Percentiles rank a stretch among this genome's conserved stretches.
These are phyloP conservation scores for Colletotrichum horii DNA, from an alignment of 2,329 filamentous ascomycete genomes.

Conservation along the genomic window DNA sequence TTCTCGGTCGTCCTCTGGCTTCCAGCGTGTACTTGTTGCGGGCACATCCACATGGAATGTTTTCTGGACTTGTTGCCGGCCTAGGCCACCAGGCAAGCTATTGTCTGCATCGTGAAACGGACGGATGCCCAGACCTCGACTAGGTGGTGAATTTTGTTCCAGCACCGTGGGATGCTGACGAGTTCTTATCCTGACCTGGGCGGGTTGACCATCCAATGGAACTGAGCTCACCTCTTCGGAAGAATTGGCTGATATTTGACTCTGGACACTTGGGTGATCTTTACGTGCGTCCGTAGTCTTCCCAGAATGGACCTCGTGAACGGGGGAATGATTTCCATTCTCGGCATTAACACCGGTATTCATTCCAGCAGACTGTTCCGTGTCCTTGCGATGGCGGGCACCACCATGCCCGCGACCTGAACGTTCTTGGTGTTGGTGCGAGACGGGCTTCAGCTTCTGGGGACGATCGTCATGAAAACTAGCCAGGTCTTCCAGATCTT, in stretches of 20 bases:
- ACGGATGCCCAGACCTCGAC: neutral
- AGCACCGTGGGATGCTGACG: neutral
- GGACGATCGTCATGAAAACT: neutral
- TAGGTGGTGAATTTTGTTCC: neutral
- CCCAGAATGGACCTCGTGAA: neutral
- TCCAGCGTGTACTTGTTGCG: neutral
- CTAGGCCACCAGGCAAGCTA: neutral
- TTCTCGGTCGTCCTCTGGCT: neutral
- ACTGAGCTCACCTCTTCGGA: neutral
- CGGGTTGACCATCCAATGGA: neutral
- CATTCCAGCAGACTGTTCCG: neutral
- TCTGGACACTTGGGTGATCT: neutral
- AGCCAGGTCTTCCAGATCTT: neutral
- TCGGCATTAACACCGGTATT: neutral
- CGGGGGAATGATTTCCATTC: neutral
- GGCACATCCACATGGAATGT: neutral
- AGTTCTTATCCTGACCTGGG: neutral
- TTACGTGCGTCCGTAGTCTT: neutral
- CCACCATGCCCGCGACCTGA: neutral
- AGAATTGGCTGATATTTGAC: neutral
- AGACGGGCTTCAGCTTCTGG: neutral
- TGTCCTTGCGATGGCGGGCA: neutral
- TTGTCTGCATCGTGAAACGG: conserved; percentile 6
- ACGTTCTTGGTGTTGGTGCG: neutral
- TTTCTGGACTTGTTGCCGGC: neutral